Evolutionary conservation across 139 green algal species (phyloP).

Genomic region (Nannochloris sp.): DNA sequence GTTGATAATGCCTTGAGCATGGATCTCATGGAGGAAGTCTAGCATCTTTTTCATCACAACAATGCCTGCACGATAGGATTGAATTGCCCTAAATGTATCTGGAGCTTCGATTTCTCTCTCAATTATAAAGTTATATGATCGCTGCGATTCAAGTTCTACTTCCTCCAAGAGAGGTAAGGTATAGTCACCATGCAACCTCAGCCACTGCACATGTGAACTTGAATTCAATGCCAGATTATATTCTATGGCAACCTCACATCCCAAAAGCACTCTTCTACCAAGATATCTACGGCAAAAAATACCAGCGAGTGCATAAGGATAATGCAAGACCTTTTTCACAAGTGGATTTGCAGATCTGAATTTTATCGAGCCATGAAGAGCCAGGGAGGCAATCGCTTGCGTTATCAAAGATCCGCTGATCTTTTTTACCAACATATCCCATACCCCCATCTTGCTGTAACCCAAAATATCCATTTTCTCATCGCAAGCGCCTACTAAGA

Average conservation of each 20-base stretch:
- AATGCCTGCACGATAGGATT: conserved; percentile 75
- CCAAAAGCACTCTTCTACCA: conserved; percentile 41
- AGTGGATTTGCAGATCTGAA: too few species aligned
- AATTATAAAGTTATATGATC: conserved; percentile 52
- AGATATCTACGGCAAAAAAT: conserved; percentile 29
- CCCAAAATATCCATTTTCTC: conserved; percentile 31
- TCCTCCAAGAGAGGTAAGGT: conserved; percentile 18
- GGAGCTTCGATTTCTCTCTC: conserved; percentile 77
- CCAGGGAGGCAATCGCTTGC: too few species aligned
- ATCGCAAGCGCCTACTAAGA: conserved; percentile 63
- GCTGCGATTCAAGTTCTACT: conserved; percentile 25
- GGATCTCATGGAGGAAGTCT: conserved; percentile 64
- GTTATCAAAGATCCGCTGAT: too few species aligned
- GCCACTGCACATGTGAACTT: conserved; percentile 45
- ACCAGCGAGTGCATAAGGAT: conserved; percentile 13
- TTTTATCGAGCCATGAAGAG: too few species aligned
- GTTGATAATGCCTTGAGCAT: conserved; percentile 59
- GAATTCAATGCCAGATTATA: conserved; percentile 62
- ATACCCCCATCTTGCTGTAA: conserved; percentile 21
- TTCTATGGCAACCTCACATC: conserved; percentile 69
- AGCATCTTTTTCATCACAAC: conserved; percentile 67
- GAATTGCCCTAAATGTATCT: conserved; percentile 71
- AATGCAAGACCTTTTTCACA: conserved; percentile 4
- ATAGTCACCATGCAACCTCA: conserved; percentile 18
- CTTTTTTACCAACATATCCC: conserved; percentile 6